Evolutionary conservation across 768 basidiomycete species (phyloP).

Genomic region (Suillus americanus): DNA sequence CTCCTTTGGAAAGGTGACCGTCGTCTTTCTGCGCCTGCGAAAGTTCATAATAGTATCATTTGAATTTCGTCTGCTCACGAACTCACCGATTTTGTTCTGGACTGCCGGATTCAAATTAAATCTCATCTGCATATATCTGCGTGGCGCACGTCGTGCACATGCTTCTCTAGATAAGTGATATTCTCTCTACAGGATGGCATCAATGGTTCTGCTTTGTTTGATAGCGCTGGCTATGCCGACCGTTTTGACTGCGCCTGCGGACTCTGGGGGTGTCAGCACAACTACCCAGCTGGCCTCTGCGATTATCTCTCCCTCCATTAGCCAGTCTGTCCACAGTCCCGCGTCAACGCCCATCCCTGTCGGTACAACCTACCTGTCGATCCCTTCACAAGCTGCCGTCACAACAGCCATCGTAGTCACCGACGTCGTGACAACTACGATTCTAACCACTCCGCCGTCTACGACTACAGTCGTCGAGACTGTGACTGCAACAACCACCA

Average conservation of each 20-base stretch:
- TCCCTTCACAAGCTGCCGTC: not conserved
- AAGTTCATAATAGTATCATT: not conserved
- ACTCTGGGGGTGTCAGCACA: not conserved
- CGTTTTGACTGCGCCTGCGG: not conserved
- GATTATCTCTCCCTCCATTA: not conserved
- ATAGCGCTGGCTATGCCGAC: not conserved
- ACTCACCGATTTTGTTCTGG: not conserved
- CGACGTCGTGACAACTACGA: constrained; percentile 11
- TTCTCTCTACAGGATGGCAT: not conserved
- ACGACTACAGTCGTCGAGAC: constrained; percentile 11
- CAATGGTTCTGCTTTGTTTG: not conserved
- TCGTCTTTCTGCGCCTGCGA: not conserved
- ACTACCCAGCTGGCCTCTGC: not conserved
- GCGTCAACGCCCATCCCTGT: not conserved
- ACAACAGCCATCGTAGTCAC: constrained; percentile 5
- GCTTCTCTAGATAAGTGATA: not conserved
- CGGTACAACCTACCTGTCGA: not conserved
- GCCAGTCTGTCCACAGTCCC: not conserved
- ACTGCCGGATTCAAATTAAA: not conserved
- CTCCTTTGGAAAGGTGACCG: too few species aligned
- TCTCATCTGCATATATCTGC: not conserved
- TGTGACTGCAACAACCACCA: constrained; percentile 6
- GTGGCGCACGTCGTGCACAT: not conserved
- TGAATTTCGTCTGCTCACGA: not conserved
- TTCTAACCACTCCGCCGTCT: constrained; percentile 2